A percentile compares a stretch with the other conserved stretches of the same genome.
Conservation (phyloP, 805 yeast genomes). For the Cyberlindnera euphorbiiphila region DNA sequence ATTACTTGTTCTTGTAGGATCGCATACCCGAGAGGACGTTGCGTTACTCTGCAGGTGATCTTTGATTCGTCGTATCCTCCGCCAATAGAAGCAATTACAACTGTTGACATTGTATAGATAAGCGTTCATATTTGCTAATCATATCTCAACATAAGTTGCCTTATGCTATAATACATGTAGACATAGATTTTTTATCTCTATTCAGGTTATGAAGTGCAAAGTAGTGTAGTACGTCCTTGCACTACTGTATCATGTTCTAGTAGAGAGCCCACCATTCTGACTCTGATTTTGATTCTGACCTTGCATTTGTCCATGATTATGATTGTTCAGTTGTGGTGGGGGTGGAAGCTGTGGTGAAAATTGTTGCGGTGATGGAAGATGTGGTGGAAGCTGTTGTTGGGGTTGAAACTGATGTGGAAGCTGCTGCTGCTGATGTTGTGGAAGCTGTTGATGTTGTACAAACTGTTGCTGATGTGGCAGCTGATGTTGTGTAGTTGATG, state of each 20-base stretch:
- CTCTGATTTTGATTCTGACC: constrained; percentile 1
- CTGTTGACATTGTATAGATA: too few species aligned
- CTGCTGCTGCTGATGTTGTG: neutral
- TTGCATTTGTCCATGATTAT: neutral
- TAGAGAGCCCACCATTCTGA: too few species aligned
- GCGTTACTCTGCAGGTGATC: too few species aligned
- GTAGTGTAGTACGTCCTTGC: neutral
- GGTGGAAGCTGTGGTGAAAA: constrained; percentile 3
- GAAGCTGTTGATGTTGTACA: neutral
- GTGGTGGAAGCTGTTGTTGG: constrained; percentile 7
- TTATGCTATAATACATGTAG: too few species aligned
- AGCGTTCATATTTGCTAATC: too few species aligned
- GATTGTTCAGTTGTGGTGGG: constrained; percentile 1
- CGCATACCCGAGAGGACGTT: too few species aligned
- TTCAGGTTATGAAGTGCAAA: neutral
- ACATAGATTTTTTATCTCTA: neutral
- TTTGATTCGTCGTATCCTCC: too few species aligned
- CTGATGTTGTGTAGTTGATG: neutral
- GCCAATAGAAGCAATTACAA: too few species aligned
- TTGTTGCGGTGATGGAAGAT: constrained; percentile 7
- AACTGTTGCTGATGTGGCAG: neutral
- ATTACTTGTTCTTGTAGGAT: too few species aligned
- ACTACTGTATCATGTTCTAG: neutral
- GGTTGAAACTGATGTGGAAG: constrained; percentile 7
- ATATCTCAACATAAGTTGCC: too few species aligned